Percentiles rank a stretch among this genome's conserved stretches.
Conservation (phyloP, 371 early-diverging fungal species). For the Zychaea mexicana region DNA sequence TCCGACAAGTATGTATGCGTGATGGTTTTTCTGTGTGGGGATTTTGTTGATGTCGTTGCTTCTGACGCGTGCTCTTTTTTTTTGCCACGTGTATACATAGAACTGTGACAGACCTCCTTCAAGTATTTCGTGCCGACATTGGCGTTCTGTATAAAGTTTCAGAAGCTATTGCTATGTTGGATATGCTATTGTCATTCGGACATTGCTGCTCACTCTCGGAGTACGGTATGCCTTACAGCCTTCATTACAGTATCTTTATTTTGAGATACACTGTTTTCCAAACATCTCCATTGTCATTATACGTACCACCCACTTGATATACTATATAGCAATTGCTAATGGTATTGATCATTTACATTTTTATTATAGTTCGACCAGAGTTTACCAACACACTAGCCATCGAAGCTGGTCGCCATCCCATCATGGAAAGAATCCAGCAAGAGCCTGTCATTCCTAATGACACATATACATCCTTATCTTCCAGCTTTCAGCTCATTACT, state of each 20-base stretch:
- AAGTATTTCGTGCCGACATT: conserved; percentile 61
- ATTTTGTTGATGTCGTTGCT: too few relatives aligned
- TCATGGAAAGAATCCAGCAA: conserved; percentile 60
- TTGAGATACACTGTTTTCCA: too few relatives aligned
- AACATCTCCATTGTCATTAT: too few relatives aligned
- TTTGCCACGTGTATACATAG: conserved; percentile 33
- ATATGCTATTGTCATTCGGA: conserved; percentile 80
- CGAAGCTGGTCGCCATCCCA: conserved; percentile 83
- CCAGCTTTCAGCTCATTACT: conserved; percentile 87
- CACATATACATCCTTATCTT: conserved; percentile 62
- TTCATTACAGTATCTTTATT: not conserved
- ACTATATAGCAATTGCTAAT: not conserved
- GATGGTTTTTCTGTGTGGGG: not conserved
- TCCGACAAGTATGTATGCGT: conserved; percentile 64
- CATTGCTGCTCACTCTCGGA: conserved; percentile 54
- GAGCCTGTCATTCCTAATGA: conserved; percentile 78
- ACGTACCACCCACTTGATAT: not conserved
- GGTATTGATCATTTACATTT: not conserved
- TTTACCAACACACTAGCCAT: conserved; percentile 83
- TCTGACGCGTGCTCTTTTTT: too few relatives aligned
- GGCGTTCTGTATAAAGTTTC: conserved; percentile 74
- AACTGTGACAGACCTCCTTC: conserved; percentile 63
- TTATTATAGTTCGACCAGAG: conserved; percentile 69
- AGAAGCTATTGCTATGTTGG: conserved; percentile 83
- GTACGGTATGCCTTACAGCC: conserved; percentile 44